phyloP scores from a whole-genome alignment of 139 green algal genomes.

The Ettlia oleoabundans region DNA sequence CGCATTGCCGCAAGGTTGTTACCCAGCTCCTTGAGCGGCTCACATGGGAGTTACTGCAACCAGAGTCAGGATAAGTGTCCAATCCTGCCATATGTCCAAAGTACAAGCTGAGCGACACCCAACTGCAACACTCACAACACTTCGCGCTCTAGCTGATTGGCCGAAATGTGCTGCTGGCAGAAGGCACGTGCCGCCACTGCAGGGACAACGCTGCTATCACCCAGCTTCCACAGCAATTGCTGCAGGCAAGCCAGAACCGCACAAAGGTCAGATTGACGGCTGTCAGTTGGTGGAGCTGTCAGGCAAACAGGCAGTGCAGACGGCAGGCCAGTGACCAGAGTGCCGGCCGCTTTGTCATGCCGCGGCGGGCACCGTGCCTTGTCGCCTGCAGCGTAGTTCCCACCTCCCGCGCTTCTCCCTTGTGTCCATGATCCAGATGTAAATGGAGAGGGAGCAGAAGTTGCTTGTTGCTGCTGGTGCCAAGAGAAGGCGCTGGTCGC shows the following conservation, averaged over 20 bases:
- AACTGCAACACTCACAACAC: conserved; percentile 1
- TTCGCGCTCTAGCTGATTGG: conserved; percentile 21
- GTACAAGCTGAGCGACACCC: not conserved
- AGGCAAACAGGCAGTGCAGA: too few relatives aligned
- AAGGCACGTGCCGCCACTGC: not conserved
- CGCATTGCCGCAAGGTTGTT: too few relatives aligned
- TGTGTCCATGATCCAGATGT: not conserved
- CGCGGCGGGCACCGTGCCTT: not conserved
- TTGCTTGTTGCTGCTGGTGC: not conserved
- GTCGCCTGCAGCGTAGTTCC: not conserved
- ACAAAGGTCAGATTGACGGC: too few relatives aligned
- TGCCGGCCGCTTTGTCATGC: not conserved
- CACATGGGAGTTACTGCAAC: too few relatives aligned
- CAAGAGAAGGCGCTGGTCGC: not conserved
- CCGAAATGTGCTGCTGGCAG: conserved; percentile 4
- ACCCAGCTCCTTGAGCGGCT: too few relatives aligned
- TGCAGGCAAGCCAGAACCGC: not conserved
- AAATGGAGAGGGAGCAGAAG: conserved; percentile 2
- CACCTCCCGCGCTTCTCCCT: not conserved
- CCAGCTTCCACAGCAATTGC: conserved; percentile 30
- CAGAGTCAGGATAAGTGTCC: too few relatives aligned
- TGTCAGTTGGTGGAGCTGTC: too few relatives aligned
- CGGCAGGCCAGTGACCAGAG: too few relatives aligned
- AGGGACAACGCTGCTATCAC: not conserved
- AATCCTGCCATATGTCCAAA: too few relatives aligned